A percentile compares a stretch with the other conserved stretches of the same genome.
Evolutionary conservation across 192 early-diverging fungal species (phyloP).

Genomic region (Rhizophagus sp.): DNA sequence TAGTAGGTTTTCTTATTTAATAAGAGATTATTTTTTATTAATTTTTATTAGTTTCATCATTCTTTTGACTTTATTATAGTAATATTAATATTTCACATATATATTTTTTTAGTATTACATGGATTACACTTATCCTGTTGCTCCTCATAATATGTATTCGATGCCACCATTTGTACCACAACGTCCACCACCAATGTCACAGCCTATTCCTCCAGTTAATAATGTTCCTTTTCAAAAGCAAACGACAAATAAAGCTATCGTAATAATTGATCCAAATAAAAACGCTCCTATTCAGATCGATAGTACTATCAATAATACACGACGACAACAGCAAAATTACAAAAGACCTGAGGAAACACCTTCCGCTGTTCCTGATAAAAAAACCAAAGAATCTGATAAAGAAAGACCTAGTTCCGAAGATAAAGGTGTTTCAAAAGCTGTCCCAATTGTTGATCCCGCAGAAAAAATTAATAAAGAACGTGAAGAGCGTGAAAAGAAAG

Average conservation of each 20-base stretch:
- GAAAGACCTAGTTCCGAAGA: constrained; percentile 11
- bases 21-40: too few species aligned
- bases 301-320: background rate
- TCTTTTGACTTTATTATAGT: too few species aligned
- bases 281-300: background rate
- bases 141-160: too few species aligned
- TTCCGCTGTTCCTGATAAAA: background rate
- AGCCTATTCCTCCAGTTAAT: background rate
- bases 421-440: constrained; percentile 31
- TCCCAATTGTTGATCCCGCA: constrained; percentile 57
- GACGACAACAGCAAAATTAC: background rate
- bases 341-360: constrained; percentile 22
- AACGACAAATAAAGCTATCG: background rate
- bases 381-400: background rate
- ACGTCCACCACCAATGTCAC: background rate
- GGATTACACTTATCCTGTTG: too few species aligned
- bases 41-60: too few species aligned
- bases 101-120: too few species aligned
- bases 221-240: background rate
- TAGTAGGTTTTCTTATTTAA: background rate
- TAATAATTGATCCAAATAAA: background rate
- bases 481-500: constrained; percentile 34
- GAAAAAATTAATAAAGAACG: constrained; percentile 27
- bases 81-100: too few species aligned
- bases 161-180: background rate